A percentile compares a stretch with the other conserved stretches of the same genome.
These are phyloP conservation scores for Aspergillus texensis DNA, from an alignment of 2,329 filamentous ascomycete genomes.

Conservation along the genomic window DNA sequence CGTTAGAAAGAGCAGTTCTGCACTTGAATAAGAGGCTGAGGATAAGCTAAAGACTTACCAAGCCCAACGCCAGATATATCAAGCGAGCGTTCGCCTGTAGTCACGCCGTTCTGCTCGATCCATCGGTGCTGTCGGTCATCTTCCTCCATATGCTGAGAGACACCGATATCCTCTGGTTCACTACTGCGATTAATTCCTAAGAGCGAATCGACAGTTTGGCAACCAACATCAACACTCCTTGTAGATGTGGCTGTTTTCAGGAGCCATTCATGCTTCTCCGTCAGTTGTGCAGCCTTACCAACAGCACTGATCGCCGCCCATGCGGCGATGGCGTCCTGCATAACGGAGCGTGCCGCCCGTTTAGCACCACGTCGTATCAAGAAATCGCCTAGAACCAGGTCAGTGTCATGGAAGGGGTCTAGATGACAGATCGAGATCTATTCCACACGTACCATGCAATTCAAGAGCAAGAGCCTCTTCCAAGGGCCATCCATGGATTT, in stretches of 20 bases:
- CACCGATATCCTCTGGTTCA: slow-evolving; percentile 33
- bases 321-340: slow-evolving; percentile 61
- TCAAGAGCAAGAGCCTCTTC: slow-evolving; percentile 64
- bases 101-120: slow-evolving; percentile 45
- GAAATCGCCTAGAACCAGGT: slow-evolving; percentile 48
- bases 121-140: slow-evolving; percentile 45
- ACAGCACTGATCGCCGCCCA: slow-evolving; percentile 61
- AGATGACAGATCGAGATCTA: background rate
- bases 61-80: slow-evolving; percentile 47
- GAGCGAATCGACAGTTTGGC: slow-evolving; percentile 60
- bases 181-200: slow-evolving; percentile 40
- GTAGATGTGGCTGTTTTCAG: slow-evolving; percentile 57
- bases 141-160: slow-evolving; percentile 39
- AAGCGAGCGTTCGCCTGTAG: slow-evolving; percentile 40
- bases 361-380: slow-evolving; percentile 59
- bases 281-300: slow-evolving; percentile 61
- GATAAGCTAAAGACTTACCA: slow-evolving; percentile 26
- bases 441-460: slow-evolving; percentile 53
- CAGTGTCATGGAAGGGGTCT: slow-evolving; percentile 3
- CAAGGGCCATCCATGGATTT: slow-evolving; percentile 59
- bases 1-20: slow-evolving; percentile 35
- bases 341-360: slow-evolving; percentile 59
- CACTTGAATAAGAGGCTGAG: background rate
- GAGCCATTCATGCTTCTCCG: slow-evolving; percentile 63
- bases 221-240: slow-evolving; percentile 56